phyloP scores from a whole-genome alignment of 2,329 filamentous ascomycete genomes.

The Berkeleyomyces basicola region DNA sequence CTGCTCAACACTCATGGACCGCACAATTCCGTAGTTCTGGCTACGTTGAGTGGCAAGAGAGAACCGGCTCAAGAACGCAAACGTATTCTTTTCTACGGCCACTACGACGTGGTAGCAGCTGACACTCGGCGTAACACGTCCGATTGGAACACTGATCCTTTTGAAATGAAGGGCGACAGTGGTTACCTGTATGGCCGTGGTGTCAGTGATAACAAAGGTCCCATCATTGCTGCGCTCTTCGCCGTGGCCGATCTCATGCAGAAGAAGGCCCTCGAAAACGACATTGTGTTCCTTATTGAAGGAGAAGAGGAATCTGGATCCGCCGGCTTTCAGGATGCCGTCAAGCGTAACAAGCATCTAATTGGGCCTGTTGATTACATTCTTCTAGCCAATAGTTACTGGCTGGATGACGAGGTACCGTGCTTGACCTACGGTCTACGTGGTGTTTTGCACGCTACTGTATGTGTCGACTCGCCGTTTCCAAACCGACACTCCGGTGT shows the following conservation, averaged over 20 bases:
- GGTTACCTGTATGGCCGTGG: constrained; percentile 90
- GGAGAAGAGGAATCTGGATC: constrained; percentile 94
- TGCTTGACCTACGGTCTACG: constrained; percentile 89
- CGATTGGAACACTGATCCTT: constrained; percentile 69
- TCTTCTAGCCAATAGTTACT: constrained; percentile 91
- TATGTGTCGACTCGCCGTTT: constrained; percentile 70
- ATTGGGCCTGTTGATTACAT: constrained; percentile 93
- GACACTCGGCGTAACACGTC: constrained; percentile 58
- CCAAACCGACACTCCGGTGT: constrained; percentile 92
- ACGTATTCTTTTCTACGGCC: constrained; percentile 89
- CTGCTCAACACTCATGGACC: constrained; percentile 69
- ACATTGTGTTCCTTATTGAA: constrained; percentile 88
- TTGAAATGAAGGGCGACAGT: constrained; percentile 73
- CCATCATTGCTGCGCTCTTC: constrained; percentile 83
- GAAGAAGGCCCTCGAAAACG: constrained; percentile 66
- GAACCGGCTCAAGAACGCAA: constrained; percentile 51
- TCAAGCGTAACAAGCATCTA: constrained; percentile 60
- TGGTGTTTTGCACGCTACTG: constrained; percentile 82
- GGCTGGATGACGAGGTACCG: constrained; percentile 89
- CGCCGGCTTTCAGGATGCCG: constrained; percentile 71
- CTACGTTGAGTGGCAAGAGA: constrained; percentile 66
- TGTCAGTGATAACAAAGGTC: constrained; percentile 96
- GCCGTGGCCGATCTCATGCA: constrained; percentile 80
- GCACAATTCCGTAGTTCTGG: constrained; percentile 85
- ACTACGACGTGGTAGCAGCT: constrained; percentile 92